phyloP scores from a whole-genome alignment of 1,284 basidiomycete genomes.

The Sporisorium scitamineum region DNA sequence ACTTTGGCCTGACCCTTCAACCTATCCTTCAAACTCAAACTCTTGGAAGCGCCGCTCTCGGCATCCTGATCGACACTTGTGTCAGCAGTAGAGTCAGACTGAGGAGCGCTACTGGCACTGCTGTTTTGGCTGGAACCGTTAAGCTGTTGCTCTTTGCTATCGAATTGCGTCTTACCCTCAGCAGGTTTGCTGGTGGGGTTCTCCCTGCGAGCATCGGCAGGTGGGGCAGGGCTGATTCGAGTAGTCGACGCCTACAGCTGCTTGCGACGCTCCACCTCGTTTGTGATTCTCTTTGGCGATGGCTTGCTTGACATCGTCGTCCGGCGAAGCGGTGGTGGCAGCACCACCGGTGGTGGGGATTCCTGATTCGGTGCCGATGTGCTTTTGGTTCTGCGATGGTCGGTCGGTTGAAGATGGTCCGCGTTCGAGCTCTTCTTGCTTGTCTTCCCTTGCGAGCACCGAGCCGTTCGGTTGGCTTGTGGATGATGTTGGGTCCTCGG shows the following conservation, averaged over 20 bases:
- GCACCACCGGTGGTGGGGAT: slow-evolving; percentile 53
- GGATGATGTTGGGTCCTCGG: background rate
- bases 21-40: slow-evolving; percentile 28
- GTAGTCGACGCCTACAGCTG: slow-evolving; percentile 43
- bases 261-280: background rate
- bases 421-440: slow-evolving; percentile 3
- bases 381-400: slow-evolving; percentile 11
- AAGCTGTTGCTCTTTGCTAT: background rate
- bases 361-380: slow-evolving; percentile 38
- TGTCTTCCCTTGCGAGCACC: slow-evolving; percentile 1
- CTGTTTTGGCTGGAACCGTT: slow-evolving; percentile 1
- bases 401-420: slow-evolving; percentile 25
- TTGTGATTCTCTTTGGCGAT: slow-evolving; percentile 1
- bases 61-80: slow-evolving; percentile 2
- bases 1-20: slow-evolving; percentile 48
- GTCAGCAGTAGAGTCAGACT: background rate
- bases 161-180: slow-evolving; percentile 17
- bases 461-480: background rate
- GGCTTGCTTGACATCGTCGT: slow-evolving; percentile 28
- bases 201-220: slow-evolving; percentile 13
- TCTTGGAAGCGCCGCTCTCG: slow-evolving; percentile 6
- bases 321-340: slow-evolving; percentile 45
- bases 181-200: slow-evolving; percentile 15
- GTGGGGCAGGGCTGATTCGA: slow-evolving; percentile 35
- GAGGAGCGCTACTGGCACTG: background rate